Base-by-base conservation (phyloP, 805 yeast species). In the Wickerhamia fluorescens region DNA sequence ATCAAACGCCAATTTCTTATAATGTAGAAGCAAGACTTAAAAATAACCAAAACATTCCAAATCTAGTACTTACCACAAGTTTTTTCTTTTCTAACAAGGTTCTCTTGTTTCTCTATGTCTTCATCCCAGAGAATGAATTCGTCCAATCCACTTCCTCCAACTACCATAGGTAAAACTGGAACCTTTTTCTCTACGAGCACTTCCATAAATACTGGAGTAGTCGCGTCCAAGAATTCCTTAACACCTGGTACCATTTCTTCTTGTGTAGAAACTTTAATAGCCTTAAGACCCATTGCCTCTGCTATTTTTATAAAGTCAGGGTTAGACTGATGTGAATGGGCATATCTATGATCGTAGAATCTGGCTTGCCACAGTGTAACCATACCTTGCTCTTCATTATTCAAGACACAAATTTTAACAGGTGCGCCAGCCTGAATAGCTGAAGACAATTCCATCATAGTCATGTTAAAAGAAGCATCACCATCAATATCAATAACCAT, bases 301-400 rank as follows among this genome's bases (percentile, higher is more conserved):
- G 95, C 94, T 33, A 92, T 68, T 59, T 83, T 84, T 69, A 85
- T 75, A 55, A 88, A 92, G 61, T 92, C 81, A 33, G 98, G 98
- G 60, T 92, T 92, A 35, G 72, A 54, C 66, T 92, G 98, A 64
- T 92, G 97, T 14, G 98, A 89, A 62, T 92, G 97, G n/a, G 96
- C 73, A 59, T 85, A 92, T 63, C 98, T 78, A 62, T 89, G 89
- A 58, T 89, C 95, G 63, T 92, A 92, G 70, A 92, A 92, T 38
- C 92, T 67, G 8, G 96, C 82, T 68, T 92, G 98, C 98, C 98
- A 92, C 61, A 92, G 98, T 9, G 97, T 89, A 33, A 92, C 98
- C 98, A 92, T 92, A 54, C 98, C 98, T 68, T 92, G 98, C 67
- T 92, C 98, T 66, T 89, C 97, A 59, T 92, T 92, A 64, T 92